Evolutionary conservation across 805 yeast genomes (phyloP), one percentile per base, ranked within the genome.

Genomic region (Yarrowia yakushimensis): DNA sequence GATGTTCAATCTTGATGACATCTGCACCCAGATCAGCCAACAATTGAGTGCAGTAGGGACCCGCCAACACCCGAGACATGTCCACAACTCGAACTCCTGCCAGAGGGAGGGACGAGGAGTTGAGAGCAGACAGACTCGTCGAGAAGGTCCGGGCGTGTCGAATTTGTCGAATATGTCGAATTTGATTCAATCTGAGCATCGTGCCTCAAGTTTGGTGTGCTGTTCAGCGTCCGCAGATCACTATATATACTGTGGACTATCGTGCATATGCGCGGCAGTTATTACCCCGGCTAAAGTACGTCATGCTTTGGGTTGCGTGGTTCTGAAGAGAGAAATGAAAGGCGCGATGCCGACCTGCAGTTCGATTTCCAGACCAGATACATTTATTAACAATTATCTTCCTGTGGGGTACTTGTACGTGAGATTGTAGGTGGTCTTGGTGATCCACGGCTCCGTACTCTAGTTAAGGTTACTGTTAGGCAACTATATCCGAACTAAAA

Each of bases 1-100:
- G 78, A 63, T 76, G 79, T 68, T 76, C 79, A 52, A 76, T 69
- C 54, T 76, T 76, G 48, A 76, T 67, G 12, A 77, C 73, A 20
- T 76, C 78, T 27, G 79, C 79, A n/a, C 78, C 80, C 65, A 77
- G 68, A 64, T 77, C 80, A 3, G 77, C 80, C 17, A 77, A 67
- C 7, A 75, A 65, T 66, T 75, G 77, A 3, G 79, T 71, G 30
- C 76, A 71, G 52, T 74, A 76, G 0, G 80, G 80, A 6, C 80
- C 80, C 2, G 80, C 80, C 15, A 77, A 69, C 12, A 77, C 79
- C 31, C 80, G 68, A 1, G 78, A 73, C 60, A 77, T 66, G 62
- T 77, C 80, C 13, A 77, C 67, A 2, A 77, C 73, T 17, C 70
- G 65, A 12, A 77, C 66, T 4, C 77, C 77, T 4, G 65, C 50